These are phyloP conservation scores for Aaosphaeria pasadenensis DNA, from an alignment of 2,329 filamentous ascomycete species.

Conservation along the genomic window DNA sequence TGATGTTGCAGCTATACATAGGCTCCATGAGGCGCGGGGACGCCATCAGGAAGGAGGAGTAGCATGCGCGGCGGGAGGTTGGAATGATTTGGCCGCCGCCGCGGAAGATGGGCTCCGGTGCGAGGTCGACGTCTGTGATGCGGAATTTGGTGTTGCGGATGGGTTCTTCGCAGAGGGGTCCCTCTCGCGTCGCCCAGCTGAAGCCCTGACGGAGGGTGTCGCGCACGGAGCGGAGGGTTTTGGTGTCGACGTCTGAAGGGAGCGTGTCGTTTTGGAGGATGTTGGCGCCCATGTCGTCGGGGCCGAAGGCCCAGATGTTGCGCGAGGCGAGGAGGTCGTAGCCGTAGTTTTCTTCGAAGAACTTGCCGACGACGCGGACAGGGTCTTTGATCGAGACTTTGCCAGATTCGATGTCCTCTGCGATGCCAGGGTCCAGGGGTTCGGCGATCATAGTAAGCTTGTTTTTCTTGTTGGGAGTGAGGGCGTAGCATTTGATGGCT, in stretches of 20 bases:
- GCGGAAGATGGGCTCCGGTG: slow-evolving; percentile 86
- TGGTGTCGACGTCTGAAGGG: slow-evolving; percentile 91
- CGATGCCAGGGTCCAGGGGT: slow-evolving; percentile 90
- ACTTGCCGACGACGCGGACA: slow-evolving; percentile 88
- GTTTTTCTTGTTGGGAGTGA: slow-evolving; percentile 99
- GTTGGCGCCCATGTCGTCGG: slow-evolving; percentile 91
- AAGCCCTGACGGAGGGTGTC: slow-evolving; percentile 96
- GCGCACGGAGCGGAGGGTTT: slow-evolving; percentile 78
- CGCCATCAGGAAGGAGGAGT: slow-evolving; percentile 95
- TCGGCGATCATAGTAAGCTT: slow-evolving; percentile 98
- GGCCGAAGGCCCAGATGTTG: slow-evolving; percentile 98
- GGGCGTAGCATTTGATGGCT: slow-evolving; percentile 94
- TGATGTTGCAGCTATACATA: slow-evolving; percentile 88
- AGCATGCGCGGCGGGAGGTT: slow-evolving; percentile 86
- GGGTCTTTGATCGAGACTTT: slow-evolving; percentile 90
- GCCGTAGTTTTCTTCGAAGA: slow-evolving; percentile 95
- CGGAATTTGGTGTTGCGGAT: slow-evolving; percentile 98
- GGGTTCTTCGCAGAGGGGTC: slow-evolving; percentile 95
- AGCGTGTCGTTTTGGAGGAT: slow-evolving; percentile 96
- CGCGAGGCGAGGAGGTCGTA: slow-evolving; percentile 93
- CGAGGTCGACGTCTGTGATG: slow-evolving; percentile 84
- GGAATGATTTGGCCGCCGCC: slow-evolving; percentile 97
- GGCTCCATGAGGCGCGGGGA: slow-evolving; percentile 96
- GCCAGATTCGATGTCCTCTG: slow-evolving; percentile 88
- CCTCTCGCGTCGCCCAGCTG: slow-evolving; percentile 93